Evolutionary conservation across 108 stramenopile species (phyloP), one percentile per base, ranked within the genome.

Genomic region (Cyclotella cryptica): DNA sequence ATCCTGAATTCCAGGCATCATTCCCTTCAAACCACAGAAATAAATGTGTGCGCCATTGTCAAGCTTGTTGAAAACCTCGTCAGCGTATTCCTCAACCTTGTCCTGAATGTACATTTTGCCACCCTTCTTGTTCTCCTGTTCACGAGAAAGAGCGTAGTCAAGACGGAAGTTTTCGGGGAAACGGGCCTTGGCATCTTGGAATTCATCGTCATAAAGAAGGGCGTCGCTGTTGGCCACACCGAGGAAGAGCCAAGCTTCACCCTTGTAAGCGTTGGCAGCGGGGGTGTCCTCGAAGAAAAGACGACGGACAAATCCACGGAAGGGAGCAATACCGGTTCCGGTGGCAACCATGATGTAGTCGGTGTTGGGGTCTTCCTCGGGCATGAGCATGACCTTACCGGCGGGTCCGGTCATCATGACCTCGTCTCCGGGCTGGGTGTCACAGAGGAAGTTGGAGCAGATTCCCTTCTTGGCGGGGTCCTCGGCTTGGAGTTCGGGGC

Each of bases 41-140:
- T 98, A 98, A 71, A 98, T 98, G 92, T 96, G 96, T 8, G 97
- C 98, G 43, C 97, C 97, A 22, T 86, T 90, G 71, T 92, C 91
- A 15, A 98, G 84, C 88, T 95, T 96, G 66, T 53, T 63, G 83
- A 98, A 98, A 61, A 98, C 80, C 66, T 96, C 94, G 83, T 96
- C 94, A 42, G 94, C 92, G 51, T 96, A 96, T 69, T 96, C 94
- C 71, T 93, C 94, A 65, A 98, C 94, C 94, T 98, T 98, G 87
- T 98, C 98, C 84, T 98, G 98, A 69, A 98, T 97, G 89, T 98
- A 98, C 98, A 98, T 98, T 84, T 98, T 98, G 46, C 97, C 98
- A 41, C 98, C 98, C 68, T 86, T 87, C 80, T 87, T 89, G 90
- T 98, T 98, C 61, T 67, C 89, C 72, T 97, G 95, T 75, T 98